These are phyloP conservation scores for Xylariaceae sp. DNA, from an alignment of 2,329 filamentous ascomycete species.

Conservation along the genomic window DNA sequence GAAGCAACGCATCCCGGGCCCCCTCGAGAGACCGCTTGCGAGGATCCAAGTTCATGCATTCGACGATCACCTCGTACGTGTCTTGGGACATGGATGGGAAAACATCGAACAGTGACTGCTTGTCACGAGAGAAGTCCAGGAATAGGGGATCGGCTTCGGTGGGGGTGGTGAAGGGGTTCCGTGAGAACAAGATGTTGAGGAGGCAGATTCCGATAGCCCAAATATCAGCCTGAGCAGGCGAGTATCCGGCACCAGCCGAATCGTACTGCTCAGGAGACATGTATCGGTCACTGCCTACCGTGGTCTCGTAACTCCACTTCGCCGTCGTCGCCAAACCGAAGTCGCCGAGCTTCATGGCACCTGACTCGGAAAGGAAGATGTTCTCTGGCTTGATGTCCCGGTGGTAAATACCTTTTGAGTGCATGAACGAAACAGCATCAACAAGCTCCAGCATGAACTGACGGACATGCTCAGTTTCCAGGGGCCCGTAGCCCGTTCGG, in stretches of 20 bases:
- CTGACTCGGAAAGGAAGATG: conserved; percentile 84
- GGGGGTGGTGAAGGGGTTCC: conserved; percentile 91
- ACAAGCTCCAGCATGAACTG: conserved; percentile 96
- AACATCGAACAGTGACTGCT: conserved; percentile 93
- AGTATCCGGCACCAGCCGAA: conserved; percentile 80
- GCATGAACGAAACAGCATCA: conserved; percentile 83
- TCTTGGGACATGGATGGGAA: conserved; percentile 99
- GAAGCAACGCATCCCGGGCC: conserved; percentile 70
- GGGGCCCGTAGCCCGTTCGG: conserved; percentile 75
- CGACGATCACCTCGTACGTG: conserved; percentile 86
- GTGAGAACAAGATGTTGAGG: conserved; percentile 92
- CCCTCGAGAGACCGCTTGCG: conserved; percentile 76
- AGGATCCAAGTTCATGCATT: conserved; percentile 89
- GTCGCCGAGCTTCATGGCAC: conserved; percentile 92
- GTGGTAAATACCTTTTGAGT: conserved; percentile 86
- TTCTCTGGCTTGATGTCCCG: conserved; percentile 99
- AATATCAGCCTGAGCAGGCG: conserved; percentile 86
- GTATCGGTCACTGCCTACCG: conserved; percentile 95
- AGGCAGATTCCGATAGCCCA: conserved; percentile 97
- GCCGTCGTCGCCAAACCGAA: conserved; percentile 90
- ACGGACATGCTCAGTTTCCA: conserved; percentile 94
- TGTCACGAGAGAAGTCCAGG: conserved; percentile 86
- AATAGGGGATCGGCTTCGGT: conserved; percentile 89
- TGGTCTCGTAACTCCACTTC: conserved; percentile 84
- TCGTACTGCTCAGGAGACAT: conserved; percentile 99